Percentiles rank a stretch among this genome's conserved stretches.
Evolutionary conservation across 495 filamentous ascomycete genomes (phyloP).

Genomic region (Penicillium silybi): DNA sequence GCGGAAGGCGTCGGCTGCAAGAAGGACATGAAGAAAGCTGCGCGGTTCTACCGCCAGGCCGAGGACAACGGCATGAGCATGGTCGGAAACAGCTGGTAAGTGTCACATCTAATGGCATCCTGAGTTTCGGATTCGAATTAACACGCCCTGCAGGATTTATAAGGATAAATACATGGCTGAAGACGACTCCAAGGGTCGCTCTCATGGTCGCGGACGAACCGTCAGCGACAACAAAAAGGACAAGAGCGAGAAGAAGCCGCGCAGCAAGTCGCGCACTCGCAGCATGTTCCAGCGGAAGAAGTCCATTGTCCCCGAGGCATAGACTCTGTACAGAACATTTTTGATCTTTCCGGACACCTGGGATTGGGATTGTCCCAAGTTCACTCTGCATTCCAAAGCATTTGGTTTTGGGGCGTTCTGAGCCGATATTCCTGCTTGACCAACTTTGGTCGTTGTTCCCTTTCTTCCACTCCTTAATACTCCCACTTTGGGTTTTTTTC

Average conservation of each 20-base stretch:
- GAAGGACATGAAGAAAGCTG: constrained; percentile 94
- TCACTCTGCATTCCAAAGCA: constrained; percentile 16
- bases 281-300: constrained; percentile 66
- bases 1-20: constrained; percentile 81
- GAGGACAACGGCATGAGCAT: constrained; percentile 93
- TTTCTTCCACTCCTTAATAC: constrained; percentile 7
- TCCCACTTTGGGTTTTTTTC: constrained; percentile 9
- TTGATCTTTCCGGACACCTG: neutral
- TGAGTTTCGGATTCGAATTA: neutral
- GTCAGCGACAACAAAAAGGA: constrained; percentile 50
- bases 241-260: constrained; percentile 51
- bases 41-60: constrained; percentile 83
- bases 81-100: constrained; percentile 96
- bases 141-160: constrained; percentile 66
- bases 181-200: constrained; percentile 46
- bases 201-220: constrained; percentile 34
- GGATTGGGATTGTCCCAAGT: neutral
- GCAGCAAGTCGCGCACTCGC: constrained; percentile 62
- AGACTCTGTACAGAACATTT: constrained; percentile 7
- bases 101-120: constrained; percentile 3
- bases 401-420: constrained; percentile 20
- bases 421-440: constrained; percentile 10
- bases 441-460: constrained; percentile 1
- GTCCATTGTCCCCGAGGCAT: constrained; percentile 33
- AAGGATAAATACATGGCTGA: constrained; percentile 89